Conservation (phyloP, 2,329 filamentous ascomycete species). For the Fusarium decemcellulare region DNA sequence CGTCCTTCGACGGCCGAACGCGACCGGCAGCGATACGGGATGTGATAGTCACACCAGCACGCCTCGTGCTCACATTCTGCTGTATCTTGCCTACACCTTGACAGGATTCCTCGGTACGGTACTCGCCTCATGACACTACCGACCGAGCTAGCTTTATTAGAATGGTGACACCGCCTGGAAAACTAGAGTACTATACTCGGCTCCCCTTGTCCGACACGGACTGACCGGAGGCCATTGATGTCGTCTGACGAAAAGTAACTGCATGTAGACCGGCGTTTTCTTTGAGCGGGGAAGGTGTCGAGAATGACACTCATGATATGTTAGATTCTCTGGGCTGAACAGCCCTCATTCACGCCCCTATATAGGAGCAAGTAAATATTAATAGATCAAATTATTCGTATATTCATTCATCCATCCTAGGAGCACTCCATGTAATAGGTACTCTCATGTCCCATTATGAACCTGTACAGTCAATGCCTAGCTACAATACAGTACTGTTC, state of each 20-base stretch:
- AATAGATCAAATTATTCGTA: slow-evolving; percentile 34
- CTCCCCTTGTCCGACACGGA: not conserved
- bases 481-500: slow-evolving; percentile 11
- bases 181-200: not conserved
- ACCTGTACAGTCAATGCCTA: not conserved
- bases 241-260: slow-evolving; percentile 25
- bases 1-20: too few species aligned
- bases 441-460: not conserved
- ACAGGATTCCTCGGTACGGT: not conserved
- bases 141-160: not conserved
- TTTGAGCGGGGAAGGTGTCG: slow-evolving; percentile 23
- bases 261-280: slow-evolving; percentile 36
- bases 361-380: slow-evolving; percentile 21
- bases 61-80: not conserved
- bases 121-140: not conserved
- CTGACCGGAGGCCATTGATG: slow-evolving; percentile 6
- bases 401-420: slow-evolving; percentile 40
- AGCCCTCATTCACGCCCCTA: too few species aligned
- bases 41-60: not conserved
- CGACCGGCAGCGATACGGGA: too few species aligned
- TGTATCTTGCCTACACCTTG: not conserved
- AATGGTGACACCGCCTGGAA: slow-evolving; percentile 7
- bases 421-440: not conserved
- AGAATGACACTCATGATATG: slow-evolving; percentile 8
- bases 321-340: not conserved